Evolutionary conservation across 2,329 filamentous ascomycete genomes (phyloP).

Genomic region (Aspergillus vadensis): DNA sequence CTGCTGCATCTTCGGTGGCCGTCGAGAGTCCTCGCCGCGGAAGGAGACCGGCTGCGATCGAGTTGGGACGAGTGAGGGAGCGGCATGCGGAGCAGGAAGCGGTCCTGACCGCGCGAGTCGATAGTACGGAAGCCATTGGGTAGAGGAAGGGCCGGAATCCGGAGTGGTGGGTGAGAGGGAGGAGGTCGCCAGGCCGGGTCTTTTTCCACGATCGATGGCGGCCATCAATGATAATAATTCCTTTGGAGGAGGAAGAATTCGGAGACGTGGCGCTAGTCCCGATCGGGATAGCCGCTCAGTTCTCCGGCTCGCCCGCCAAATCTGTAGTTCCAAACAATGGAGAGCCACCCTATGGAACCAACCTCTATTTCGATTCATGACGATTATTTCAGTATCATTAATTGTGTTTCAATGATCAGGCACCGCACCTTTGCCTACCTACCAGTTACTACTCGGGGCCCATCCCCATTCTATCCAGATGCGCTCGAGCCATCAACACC

Average conservation of each 20-base stretch:
- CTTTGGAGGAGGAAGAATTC: conserved; percentile 29
- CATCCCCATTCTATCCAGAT: neutral
- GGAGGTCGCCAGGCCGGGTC: conserved; percentile 14
- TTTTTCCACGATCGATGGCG: conserved; percentile 19
- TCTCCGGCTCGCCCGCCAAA: neutral
- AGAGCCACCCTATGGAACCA: too few species aligned
- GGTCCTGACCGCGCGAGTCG: conserved; percentile 44
- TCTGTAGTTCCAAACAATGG: neutral
- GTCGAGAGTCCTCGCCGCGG: conserved; percentile 32
- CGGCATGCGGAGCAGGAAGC: conserved; percentile 36
- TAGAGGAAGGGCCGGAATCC: conserved; percentile 17
- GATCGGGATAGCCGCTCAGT: conserved; percentile 20
- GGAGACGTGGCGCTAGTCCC: conserved; percentile 26
- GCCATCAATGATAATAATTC: conserved; percentile 17
- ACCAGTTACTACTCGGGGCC: neutral
- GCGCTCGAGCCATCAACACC: neutral
- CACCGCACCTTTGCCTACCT: too few species aligned
- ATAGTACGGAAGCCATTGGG: conserved; percentile 53
- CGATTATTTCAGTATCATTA: too few species aligned
- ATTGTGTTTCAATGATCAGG: too few species aligned
- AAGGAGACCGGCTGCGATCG: conserved; percentile 20
- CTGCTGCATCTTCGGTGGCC: conserved; percentile 31
- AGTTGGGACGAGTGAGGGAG: conserved; percentile 23
- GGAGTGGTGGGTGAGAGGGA: conserved; percentile 22
- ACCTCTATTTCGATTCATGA: too few species aligned